These are phyloP conservation scores for Neocallimastix lanati DNA, from an alignment of 192 early-diverging fungal species.

Conservation along the genomic window DNA sequence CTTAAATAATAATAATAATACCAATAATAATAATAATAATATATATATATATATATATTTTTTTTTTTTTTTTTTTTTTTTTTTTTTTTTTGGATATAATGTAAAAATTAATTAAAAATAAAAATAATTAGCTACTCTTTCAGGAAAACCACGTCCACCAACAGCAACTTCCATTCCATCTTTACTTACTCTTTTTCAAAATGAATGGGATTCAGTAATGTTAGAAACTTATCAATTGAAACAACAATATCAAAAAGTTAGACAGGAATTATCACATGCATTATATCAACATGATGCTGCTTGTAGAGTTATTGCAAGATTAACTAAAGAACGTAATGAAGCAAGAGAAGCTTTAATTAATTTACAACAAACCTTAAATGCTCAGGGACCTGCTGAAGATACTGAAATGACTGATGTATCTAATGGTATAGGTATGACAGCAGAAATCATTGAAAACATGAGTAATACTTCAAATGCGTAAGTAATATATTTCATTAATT, in stretches of 20 bases:
- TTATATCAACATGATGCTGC: conserved; percentile 94
- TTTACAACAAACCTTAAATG: background rate
- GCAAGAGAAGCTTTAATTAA: conserved; percentile 40
- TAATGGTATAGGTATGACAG: conserved; percentile 6
- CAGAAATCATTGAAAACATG: conserved; percentile 17
- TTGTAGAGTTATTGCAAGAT: conserved; percentile 78
- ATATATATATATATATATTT: too few species aligned
- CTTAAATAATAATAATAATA: too few species aligned
- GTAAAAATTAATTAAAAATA: too few species aligned
- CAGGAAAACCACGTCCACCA: conserved; percentile 54
- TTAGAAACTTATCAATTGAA: conserved; percentile 84
- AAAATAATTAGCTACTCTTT: background rate
- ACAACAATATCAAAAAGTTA: conserved; percentile 74
- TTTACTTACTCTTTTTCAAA: conserved; percentile 70
- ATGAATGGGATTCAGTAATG: conserved; percentile 93
- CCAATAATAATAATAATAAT: too few species aligned
- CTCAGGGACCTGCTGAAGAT: background rate
- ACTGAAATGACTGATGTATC: background rate
- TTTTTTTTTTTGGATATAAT: too few species aligned
- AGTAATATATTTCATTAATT: too few species aligned
- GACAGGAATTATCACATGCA: conserved; percentile 82
- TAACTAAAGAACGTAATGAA: conserved; percentile 78
- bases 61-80: too few species aligned
- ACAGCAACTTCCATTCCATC: conserved; percentile 84
- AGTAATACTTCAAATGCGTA: conserved; percentile 27